Evolutionary conservation across 768 basidiomycete species (phyloP).

Genomic region (Termitomyces sp.): DNA sequence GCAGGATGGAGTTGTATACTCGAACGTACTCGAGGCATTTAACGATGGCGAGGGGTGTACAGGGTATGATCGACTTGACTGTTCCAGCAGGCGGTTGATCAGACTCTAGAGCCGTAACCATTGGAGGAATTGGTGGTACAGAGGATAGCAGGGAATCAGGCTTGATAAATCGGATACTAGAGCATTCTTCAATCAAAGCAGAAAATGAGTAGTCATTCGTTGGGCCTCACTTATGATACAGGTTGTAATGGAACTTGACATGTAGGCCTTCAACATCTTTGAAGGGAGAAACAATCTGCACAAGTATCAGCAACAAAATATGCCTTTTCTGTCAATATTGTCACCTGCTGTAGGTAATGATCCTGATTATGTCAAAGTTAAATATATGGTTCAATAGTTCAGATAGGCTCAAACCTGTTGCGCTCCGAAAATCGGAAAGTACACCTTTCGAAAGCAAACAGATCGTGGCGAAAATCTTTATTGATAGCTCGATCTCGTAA

Average conservation of each 20-base stretch:
- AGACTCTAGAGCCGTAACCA: constrained; percentile 27
- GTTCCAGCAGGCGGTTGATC: constrained; percentile 77
- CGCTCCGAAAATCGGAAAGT: constrained; percentile 93
- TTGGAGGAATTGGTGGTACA: constrained; percentile 34
- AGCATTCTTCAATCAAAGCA: background rate
- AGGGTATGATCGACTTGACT: constrained; percentile 95
- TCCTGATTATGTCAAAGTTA: constrained; percentile 45
- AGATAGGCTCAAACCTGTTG: constrained; percentile 53
- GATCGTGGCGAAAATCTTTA: constrained; percentile 1
- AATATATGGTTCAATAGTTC: background rate
- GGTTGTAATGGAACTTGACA: constrained; percentile 92
- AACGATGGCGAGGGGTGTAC: constrained; percentile 95
- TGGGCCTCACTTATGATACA: constrained; percentile 82
- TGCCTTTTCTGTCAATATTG: background rate
- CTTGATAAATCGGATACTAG: constrained; percentile 87
- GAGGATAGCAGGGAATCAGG: constrained; percentile 60
- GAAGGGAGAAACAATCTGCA: constrained; percentile 83
- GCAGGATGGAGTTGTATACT: constrained; percentile 89
- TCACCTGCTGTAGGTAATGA: constrained; percentile 92
- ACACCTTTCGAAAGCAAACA: constrained; percentile 49
- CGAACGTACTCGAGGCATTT: constrained; percentile 89
- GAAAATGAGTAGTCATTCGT: background rate
- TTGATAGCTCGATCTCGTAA: background rate
- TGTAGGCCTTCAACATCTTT: constrained; percentile 98
- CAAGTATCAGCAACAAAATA: background rate